These are phyloP conservation scores for Malassezia furfur DNA, from an alignment of 1,284 basidiomycete species.

Conservation along the genomic window DNA sequence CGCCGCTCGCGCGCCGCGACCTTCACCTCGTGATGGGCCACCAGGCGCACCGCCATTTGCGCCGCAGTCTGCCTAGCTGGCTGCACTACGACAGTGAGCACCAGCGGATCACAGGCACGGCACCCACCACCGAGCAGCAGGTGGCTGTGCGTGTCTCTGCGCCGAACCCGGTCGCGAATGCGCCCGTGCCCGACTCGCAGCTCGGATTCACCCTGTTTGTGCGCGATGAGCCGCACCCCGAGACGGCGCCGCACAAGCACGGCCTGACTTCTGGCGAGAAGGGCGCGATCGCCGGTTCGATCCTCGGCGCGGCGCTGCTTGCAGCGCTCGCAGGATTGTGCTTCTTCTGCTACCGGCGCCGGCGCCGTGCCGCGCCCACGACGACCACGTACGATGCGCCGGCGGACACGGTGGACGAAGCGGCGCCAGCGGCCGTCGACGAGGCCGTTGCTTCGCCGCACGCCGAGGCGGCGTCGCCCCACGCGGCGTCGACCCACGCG, in stretches of 20 bases:
- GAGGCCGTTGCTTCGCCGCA: neutral
- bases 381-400: neutral
- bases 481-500: neutral
- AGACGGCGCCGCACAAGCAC: neutral
- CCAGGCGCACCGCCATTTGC: neutral
- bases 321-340: neutral
- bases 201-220: conserved; percentile 5
- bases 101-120: conserved; percentile 2
- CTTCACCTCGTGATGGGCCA: neutral
- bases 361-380: neutral
- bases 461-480: neutral
- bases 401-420: neutral
- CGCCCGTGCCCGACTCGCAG: neutral
- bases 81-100: conserved; percentile 1
- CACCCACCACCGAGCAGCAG: conserved; percentile 1
- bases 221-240: neutral
- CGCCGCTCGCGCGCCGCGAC: neutral
- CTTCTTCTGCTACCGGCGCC: conserved; percentile 1
- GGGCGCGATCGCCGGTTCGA: conserved; percentile 16
- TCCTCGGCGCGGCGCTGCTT: conserved; percentile 8
- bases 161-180: neutral
- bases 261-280: conserved; percentile 8
- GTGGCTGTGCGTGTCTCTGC: conserved; percentile 2
- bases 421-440: neutral
- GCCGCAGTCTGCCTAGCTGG: conserved; percentile 11